These are phyloP conservation scores for Yamadazyma atlantica DNA, from an alignment of 1,139 yeast species.

Conservation along the genomic window DNA sequence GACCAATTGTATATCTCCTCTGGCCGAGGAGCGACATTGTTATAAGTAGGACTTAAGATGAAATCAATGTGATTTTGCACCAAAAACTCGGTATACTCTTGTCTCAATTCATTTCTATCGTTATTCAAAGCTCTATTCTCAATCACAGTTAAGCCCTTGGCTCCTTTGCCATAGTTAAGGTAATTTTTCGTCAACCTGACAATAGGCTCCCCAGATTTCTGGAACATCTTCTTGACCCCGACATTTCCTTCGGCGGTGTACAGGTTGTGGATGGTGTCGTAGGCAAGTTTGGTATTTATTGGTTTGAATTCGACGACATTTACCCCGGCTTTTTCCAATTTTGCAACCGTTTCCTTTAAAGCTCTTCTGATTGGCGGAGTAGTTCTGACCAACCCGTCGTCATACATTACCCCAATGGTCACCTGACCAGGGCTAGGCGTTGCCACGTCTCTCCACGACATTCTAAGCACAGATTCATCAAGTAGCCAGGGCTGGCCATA, in stretches of 20 bases:
- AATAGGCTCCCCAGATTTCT: conserved; percentile 64
- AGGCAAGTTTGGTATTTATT: conserved; percentile 47
- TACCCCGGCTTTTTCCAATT: conserved; percentile 29
- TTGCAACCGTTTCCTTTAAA: conserved; percentile 24
- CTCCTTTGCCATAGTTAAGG: conserved; percentile 58
- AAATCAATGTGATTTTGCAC: conserved; percentile 60
- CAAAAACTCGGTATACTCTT: conserved; percentile 52
- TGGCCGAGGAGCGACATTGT: conserved; percentile 70
- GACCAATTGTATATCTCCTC: conserved; percentile 73
- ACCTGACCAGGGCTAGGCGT: conserved; percentile 39
- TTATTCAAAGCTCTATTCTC: conserved; percentile 49
- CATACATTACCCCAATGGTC: conserved; percentile 39
- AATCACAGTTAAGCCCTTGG: conserved; percentile 33
- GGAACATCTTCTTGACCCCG: conserved; percentile 46
- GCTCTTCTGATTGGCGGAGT: conserved; percentile 58
- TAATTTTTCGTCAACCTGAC: conserved; percentile 59
- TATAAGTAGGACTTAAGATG: conserved; percentile 65
- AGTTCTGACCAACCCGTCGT: conserved; percentile 35
- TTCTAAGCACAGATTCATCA: conserved; percentile 52
- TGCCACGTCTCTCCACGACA: conserved; percentile 61
- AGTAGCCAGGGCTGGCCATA: conserved; percentile 67
- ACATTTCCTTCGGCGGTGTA: conserved; percentile 60
- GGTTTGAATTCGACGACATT: conserved; percentile 48
- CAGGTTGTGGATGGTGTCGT: conserved; percentile 49
- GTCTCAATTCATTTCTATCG: conserved; percentile 54